phyloP scores from a whole-genome alignment of 257 asterid species.

The Pogostemon cablin region DNA sequence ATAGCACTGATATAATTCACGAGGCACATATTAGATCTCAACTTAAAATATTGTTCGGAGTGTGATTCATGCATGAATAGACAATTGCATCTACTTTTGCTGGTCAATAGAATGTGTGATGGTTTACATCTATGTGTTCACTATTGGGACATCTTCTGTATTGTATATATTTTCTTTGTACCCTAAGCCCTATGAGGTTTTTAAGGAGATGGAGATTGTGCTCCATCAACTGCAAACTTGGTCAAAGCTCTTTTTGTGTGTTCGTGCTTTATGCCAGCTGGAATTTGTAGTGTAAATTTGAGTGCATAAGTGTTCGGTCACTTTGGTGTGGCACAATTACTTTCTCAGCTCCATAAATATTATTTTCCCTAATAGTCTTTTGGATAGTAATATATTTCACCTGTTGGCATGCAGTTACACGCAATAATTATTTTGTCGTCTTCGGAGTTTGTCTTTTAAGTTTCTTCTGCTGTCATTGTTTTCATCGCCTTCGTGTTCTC shows the following conservation, averaged over 20 bases:
- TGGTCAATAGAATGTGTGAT: background rate
- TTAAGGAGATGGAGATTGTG: constrained; percentile 20
- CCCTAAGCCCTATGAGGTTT: background rate
- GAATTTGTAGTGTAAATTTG: constrained; percentile 1
- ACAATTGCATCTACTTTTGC: constrained; percentile 13
- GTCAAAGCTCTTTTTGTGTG: constrained; percentile 1
- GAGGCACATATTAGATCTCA: constrained; percentile 21
- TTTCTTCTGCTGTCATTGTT: constrained; percentile 34
- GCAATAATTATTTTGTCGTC: constrained; percentile 28
- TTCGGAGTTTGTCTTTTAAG: constrained; percentile 30
- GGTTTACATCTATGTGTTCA: background rate
- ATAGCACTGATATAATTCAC: constrained; percentile 13
- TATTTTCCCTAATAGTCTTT: constrained; percentile 34
- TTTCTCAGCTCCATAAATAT: constrained; percentile 7
- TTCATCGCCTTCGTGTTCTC: constrained; percentile 42
- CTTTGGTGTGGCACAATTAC: constrained; percentile 26
- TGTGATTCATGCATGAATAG: constrained; percentile 12
- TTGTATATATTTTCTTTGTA: background rate
- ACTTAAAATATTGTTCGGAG: background rate
- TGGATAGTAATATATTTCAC: constrained; percentile 36
- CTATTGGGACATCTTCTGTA: background rate
- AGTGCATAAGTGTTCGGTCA: constrained; percentile 13
- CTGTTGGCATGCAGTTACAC: constrained; percentile 26
- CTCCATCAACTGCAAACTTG: constrained; percentile 16
- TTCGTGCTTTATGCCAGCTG: constrained; percentile 23